Evolutionary conservation across 495 filamentous ascomycete species (phyloP).

Genomic region (Glonium stellatum): DNA sequence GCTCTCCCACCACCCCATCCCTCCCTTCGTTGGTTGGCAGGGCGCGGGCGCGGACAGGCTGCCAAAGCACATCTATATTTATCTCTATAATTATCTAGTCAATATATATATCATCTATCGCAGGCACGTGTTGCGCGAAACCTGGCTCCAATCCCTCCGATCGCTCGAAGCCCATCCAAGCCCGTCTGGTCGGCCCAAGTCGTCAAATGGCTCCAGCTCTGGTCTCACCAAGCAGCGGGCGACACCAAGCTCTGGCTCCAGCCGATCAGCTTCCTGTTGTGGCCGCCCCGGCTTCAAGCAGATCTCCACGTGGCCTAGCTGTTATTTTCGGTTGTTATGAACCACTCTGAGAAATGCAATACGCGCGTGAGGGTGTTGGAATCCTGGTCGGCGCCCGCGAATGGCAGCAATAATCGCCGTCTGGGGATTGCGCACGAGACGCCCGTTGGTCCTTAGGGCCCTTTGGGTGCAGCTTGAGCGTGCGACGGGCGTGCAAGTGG

Average conservation of each 20-base stretch:
- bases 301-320: constrained; percentile 27
- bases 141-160: not conserved
- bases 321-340: not conserved
- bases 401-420: constrained; percentile 1
- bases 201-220: not conserved
- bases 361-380: constrained; percentile 2
- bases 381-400: not conserved
- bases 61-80: too few species aligned
- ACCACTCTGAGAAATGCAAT: not conserved
- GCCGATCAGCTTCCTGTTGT: constrained; percentile 12
- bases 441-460: constrained; percentile 14
- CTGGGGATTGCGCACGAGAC: constrained; percentile 22
- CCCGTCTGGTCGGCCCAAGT: too few species aligned
- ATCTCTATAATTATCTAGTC: too few species aligned
- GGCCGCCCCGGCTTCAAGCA: constrained; percentile 6
- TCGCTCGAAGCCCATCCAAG: too few species aligned
- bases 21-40: too few species aligned
- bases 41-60: too few species aligned
- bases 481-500: not conserved
- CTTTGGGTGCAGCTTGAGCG: not conserved
- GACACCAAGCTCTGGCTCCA: not conserved
- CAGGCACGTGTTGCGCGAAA: not conserved
- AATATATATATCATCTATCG: not conserved
- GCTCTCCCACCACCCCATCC: not conserved
- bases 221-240: not conserved